Base-by-base conservation (phyloP, 1,284 basidiomycete genomes). In the Athelia sp. region DNA sequence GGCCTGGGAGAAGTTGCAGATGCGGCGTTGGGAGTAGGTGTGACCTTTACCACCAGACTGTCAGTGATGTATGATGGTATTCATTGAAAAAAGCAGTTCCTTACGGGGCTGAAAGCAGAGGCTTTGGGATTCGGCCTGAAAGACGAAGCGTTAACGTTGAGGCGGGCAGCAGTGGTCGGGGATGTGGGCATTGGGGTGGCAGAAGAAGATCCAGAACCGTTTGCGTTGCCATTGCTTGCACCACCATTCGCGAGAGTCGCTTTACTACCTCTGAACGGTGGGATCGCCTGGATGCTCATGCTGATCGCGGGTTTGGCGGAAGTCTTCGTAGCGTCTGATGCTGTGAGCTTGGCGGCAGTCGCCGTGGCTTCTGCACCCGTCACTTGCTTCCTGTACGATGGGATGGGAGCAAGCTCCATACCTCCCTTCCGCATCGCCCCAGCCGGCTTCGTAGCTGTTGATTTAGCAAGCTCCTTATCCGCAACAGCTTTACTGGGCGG, bases 211-310 rank as follows among this genome's bases (percentile, higher is more conserved):
- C 51, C n/a, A 22, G 58, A 43, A 22, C 60, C 57, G 42, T 58
- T 61, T 8, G 57, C 56, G 29, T 60, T 62, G 26, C 26, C 26
- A 13, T 29, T 29, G 13, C 26, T n/a, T n/a, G n/a, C 26, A 32
- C 50, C 52, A 2, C 58, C 62, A 40, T 60, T 66, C 32, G 58
- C 46, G n/a, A 58, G 46, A 36, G 58, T 57, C 2, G 60, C 57
- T 15, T 61, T 58, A 23, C 59, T 42, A 43, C 91, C 87, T 62
- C 87, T 89, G 79, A 96, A 98, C 4, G 95, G 87, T 11, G 95
- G 96, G 58, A 99, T 99, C 48, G 86, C 64, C 57, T 93, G 88
- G 52, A 98, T 95, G 60, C 75, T 70, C 88, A 91, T 90, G 56
- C 53, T 73, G 52, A 82, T 71, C 9, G 61, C 38, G 4, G 54